Evolutionary conservation across 371 early-diverging fungal genomes (phyloP).

Genomic region (Mortierella sp.): DNA sequence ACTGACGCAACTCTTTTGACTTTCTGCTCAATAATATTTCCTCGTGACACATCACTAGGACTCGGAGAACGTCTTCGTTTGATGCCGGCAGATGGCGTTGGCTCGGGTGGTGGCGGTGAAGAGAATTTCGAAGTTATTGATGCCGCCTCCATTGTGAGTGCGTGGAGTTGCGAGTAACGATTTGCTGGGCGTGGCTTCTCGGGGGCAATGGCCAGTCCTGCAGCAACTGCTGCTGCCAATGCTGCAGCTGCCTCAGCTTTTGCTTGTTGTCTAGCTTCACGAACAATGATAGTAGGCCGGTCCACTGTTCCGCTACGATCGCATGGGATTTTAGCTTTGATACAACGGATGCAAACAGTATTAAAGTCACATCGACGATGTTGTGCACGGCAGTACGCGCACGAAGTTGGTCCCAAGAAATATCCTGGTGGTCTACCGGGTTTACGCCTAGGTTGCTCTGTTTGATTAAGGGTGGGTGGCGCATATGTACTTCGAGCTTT

Average conservation of each 20-base stretch:
- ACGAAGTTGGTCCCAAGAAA: conserved; percentile 50
- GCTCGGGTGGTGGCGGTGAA: background rate
- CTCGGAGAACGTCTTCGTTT: conserved; percentile 39
- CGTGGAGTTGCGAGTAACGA: background rate
- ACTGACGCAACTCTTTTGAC: conserved; percentile 27
- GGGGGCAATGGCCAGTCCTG: conserved; percentile 25
- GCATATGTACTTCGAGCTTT: conserved; percentile 40
- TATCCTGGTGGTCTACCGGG: conserved; percentile 55
- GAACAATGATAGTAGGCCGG: conserved; percentile 48
- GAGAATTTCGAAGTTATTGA: background rate
- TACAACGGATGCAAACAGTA: conserved; percentile 41
- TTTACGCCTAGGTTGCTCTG: conserved; percentile 28
- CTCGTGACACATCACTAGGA: conserved; percentile 31
- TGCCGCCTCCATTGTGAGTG: conserved; percentile 1
- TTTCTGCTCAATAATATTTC: conserved; percentile 41
- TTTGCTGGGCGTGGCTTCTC: conserved; percentile 14
- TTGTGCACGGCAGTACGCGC: conserved; percentile 46
- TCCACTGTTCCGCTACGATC: conserved; percentile 53
- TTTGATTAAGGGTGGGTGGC: conserved; percentile 6
- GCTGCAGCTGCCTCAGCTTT: conserved; percentile 44
- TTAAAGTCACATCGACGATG: conserved; percentile 55
- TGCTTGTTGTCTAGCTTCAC: conserved; percentile 44
- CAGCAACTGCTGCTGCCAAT: conserved; percentile 40
- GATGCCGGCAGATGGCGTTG: conserved; percentile 4
- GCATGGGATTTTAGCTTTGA: conserved; percentile 52